These are phyloP conservation scores for Meyerozyma elateridarum DNA, from an alignment of 1,139 yeast species.

Conservation along the genomic window DNA sequence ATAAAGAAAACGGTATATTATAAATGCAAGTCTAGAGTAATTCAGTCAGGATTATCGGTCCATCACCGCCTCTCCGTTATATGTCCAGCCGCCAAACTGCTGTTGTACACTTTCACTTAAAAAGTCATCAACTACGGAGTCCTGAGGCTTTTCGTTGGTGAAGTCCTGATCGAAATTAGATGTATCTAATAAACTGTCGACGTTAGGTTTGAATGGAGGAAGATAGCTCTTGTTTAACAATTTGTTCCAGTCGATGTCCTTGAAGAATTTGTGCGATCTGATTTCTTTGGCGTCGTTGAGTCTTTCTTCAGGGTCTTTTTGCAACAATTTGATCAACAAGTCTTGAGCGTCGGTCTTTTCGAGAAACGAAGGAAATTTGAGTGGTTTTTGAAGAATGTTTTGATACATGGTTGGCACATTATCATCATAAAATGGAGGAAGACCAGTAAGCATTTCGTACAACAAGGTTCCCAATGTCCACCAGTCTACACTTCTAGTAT, in stretches of 20 bases:
- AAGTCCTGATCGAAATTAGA: constrained; percentile 91
- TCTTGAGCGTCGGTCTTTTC: constrained; percentile 83
- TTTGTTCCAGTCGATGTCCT: constrained; percentile 87
- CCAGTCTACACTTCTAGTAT: constrained; percentile 94
- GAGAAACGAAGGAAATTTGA: constrained; percentile 83
- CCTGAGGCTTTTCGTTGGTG: constrained; percentile 90
- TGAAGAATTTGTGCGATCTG: constrained; percentile 80
- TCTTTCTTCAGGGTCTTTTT: constrained; percentile 81
- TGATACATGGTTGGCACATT: constrained; percentile 93
- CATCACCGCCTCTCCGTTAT: constrained; percentile 61
- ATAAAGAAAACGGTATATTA: too few species aligned
- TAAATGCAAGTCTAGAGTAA: too few species aligned
- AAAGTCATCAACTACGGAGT: constrained; percentile 90
- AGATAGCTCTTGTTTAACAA: constrained; percentile 81
- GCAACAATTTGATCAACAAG: constrained; percentile 66
- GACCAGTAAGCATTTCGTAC: constrained; percentile 93
- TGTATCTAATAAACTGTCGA: constrained; percentile 80
- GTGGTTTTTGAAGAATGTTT: constrained; percentile 83
- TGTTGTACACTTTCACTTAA: constrained; percentile 87
- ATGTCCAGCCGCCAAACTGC: constrained; percentile 99
- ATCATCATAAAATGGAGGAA: constrained; percentile 95
- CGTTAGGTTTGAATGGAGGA: constrained; percentile 95
- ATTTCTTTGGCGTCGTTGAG: constrained; percentile 83
- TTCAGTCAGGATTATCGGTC: too few species aligned
- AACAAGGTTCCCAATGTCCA: constrained; percentile 95